These are phyloP conservation scores for Serendipita sp. DNA, from an alignment of 768 basidiomycete species.

Conservation along the genomic window DNA sequence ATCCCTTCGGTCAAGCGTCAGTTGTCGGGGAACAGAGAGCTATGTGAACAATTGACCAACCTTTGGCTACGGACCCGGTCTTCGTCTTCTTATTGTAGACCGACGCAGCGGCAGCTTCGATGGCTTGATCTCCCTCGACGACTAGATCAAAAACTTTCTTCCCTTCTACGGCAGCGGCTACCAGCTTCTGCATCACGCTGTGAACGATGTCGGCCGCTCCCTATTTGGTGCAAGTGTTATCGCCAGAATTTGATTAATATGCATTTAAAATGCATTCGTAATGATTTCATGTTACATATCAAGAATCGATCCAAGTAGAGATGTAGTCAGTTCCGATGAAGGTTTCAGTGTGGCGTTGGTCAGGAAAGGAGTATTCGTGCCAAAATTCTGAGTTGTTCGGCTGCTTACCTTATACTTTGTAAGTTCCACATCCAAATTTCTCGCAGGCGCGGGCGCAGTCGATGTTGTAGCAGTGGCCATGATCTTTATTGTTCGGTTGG, in stretches of 20 bases:
- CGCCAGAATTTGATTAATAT: not conserved
- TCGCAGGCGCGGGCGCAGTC: conserved; percentile 16
- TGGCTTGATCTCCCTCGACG: conserved; percentile 80
- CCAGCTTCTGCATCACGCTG: conserved; percentile 68
- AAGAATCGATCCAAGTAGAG: too few species aligned
- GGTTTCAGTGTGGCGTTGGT: not conserved
- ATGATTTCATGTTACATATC: not conserved
- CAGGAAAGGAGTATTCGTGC: conserved; percentile 11
- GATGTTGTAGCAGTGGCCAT: conserved; percentile 16
- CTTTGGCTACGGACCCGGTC: conserved; percentile 76
- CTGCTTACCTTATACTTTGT: conserved; percentile 70
- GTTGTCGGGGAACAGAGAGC: not conserved
- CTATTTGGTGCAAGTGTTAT: conserved; percentile 23
- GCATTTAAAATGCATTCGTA: not conserved
- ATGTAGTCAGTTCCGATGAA: too few species aligned
- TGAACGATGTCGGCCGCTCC: conserved; percentile 84
- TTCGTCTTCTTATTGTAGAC: conserved; percentile 87
- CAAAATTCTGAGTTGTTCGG: conserved; percentile 9
- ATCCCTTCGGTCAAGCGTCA: conserved; percentile 36
- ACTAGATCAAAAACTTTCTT: conserved; percentile 80
- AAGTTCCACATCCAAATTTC: conserved; percentile 55
- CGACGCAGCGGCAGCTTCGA: conserved; percentile 67
- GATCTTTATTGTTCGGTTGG: too few species aligned
- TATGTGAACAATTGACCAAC: conserved; percentile 28
- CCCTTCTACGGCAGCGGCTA: conserved; percentile 60